Evolutionary conservation across 2,329 filamentous ascomycete species (phyloP).

Genomic region (Botryotinia convoluta): DNA sequence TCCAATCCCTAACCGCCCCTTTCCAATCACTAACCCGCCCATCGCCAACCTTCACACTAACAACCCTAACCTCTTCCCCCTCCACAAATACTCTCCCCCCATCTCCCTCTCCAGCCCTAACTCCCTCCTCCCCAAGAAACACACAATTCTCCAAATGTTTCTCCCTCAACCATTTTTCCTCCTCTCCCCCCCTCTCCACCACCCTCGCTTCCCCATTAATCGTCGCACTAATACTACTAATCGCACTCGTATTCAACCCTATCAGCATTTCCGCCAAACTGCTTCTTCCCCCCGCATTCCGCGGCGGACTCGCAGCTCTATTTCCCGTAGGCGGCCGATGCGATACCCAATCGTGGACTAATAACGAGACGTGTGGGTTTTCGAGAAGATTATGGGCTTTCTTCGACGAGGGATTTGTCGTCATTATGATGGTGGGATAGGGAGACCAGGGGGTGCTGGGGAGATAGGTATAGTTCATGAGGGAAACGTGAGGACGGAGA

Average conservation of each 20-base stretch:
- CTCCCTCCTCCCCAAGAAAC: constrained; percentile 60
- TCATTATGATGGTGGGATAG: constrained; percentile 90
- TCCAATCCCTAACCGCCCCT: constrained; percentile 84
- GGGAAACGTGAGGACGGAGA: constrained; percentile 83
- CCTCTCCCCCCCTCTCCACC: constrained; percentile 68
- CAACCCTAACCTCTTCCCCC: constrained; percentile 80
- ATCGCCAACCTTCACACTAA: constrained; percentile 79
- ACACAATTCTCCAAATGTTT: constrained; percentile 91
- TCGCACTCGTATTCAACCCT: constrained; percentile 84
- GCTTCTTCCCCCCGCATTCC: constrained; percentile 63
- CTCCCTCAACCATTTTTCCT: constrained; percentile 80
- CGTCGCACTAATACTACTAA: constrained; percentile 86
- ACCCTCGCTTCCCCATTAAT: constrained; percentile 86
- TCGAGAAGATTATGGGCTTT: constrained; percentile 78
- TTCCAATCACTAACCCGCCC: constrained; percentile 94
- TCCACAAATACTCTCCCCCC: constrained; percentile 68
- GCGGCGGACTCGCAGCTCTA: constrained; percentile 50
- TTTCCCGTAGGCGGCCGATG: constrained; percentile 82
- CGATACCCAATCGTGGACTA: constrained; percentile 98
- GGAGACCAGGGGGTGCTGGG: constrained; percentile 68
- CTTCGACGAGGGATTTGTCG: constrained; percentile 74
- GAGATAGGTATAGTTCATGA: constrained; percentile 99
- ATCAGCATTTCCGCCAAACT: constrained; percentile 80
- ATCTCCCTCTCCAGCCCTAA: constrained; percentile 45
- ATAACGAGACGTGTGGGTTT: constrained; percentile 84